Conservation (phyloP, 176 grass and related monocot genomes). For the Sorghum bicolor region Sorghum_bicolor_NCBIv3 NC_012876.2:8845501-8846000, state of each 20-base stretch:
- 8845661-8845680: conserved; percentile 55
- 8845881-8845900: not conserved
- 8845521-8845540: not conserved
- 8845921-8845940: not conserved
- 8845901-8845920: not conserved
- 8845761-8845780: not conserved
- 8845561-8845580: not conserved
- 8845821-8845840: not conserved
- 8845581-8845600: conserved; percentile 23
- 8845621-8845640: conserved; percentile 69
- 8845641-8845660: conserved; percentile 77
- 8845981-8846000: not conserved
- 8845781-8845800: not conserved
- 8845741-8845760: not conserved
- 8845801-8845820: not conserved
- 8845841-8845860: not conserved
- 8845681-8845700: conserved; percentile 73
- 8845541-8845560: not conserved
- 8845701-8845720: conserved; percentile 41
- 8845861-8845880: not conserved
- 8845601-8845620: conserved; percentile 82
- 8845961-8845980: conserved; percentile 8
- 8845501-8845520: not conserved
- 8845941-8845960: not conserved
- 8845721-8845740: conserved; percentile 9